A percentile compares a stretch with the other conserved stretches of the same genome.
Conservation (phyloP, 306 rosid species). For the Crotalaria pallida region DNA sequence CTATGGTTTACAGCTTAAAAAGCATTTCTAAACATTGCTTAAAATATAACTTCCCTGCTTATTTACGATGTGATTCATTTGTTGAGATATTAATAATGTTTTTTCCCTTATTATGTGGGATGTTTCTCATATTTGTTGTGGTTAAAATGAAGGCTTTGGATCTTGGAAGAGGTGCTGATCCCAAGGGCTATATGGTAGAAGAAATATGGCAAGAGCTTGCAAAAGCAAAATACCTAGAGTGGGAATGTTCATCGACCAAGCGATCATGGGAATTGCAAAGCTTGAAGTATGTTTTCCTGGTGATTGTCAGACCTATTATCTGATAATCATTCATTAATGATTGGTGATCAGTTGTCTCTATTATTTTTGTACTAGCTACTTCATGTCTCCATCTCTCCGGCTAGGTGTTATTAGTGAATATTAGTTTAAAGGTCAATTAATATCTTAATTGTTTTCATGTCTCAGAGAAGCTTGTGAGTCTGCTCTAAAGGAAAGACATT, state of each 20-base stretch:
- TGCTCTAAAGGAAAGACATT: conserved; percentile 37
- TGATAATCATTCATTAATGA: conserved; percentile 8
- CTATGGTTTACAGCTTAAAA: too few relatives aligned
- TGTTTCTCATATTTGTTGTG: not conserved
- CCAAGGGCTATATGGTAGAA: conserved; percentile 74
- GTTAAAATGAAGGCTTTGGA: conserved; percentile 71
- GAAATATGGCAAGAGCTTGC: conserved; percentile 93
- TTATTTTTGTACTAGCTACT: not conserved
- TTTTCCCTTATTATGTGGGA: not conserved
- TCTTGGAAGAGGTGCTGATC: conserved; percentile 87
- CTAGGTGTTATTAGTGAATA: not conserved
- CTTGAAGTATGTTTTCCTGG: conserved; percentile 48
- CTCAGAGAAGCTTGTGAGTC: conserved; percentile 41
- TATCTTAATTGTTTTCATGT: conserved; percentile 12
- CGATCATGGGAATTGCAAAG: conserved; percentile 78
- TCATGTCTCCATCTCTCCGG: not conserved
- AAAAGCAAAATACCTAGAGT: conserved; percentile 76
- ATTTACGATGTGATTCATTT: not conserved
- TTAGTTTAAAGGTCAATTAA: not conserved
- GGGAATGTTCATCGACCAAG: conserved; percentile 64
- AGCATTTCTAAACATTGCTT: not conserved
- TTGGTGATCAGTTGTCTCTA: not conserved
- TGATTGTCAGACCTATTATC: conserved; percentile 38
- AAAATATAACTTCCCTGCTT: not conserved
- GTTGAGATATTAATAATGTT: not conserved